Base-by-base conservation (phyloP, 140 eudicot species). In the Oenanthe javanica region DNA sequence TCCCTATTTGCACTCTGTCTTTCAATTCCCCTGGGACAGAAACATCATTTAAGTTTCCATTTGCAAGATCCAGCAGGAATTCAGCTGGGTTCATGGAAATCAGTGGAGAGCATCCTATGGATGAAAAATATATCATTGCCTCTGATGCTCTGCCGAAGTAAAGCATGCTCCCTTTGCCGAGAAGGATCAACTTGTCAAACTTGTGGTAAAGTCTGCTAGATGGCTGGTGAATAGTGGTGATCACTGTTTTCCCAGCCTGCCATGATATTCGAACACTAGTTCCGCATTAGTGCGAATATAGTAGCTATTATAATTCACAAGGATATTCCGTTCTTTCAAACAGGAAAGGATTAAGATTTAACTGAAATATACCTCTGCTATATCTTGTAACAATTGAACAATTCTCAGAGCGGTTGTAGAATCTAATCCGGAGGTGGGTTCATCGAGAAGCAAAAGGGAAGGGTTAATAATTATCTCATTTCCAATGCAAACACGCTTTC, bases 141-240 rank as follows among this genome's bases (percentile, higher is more conserved):
- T 85, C 83, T 38, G 89, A 85, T 42, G 89, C 91, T 51, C 75
- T 83, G 19, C 91, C 89, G 27, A 80, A 87, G 76, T 87, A 87
- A 75, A 87, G 67, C 80, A 83, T 71, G 72, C 91, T 85, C 38
- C 91, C 91, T 83, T 79, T 80, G n/a, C 89, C 87, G 9, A 87
- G 85, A 70, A 87, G 78, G 72, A 87, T 75, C 66, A 87, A 43
- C 63, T 87, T 87, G 80, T 87, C 89, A 71, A 87, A 87, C 79
- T 83, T 87, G 84, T 85, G 87, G 51, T 82, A 87, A n/a, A 87
- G 89, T 46, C 91, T 80, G 79, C 91, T 87, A 0, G 91, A 87
- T 57, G 91, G 91, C 49, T 87, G 91, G 72, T 87, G 91, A 75
- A 87, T 87, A 47, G 90, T 82, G 47, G 90, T 85, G 54, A 87